Evolutionary conservation across 2,329 filamentous ascomycete genomes (phyloP).

Genomic region (Remersonia thermophila): DNA sequence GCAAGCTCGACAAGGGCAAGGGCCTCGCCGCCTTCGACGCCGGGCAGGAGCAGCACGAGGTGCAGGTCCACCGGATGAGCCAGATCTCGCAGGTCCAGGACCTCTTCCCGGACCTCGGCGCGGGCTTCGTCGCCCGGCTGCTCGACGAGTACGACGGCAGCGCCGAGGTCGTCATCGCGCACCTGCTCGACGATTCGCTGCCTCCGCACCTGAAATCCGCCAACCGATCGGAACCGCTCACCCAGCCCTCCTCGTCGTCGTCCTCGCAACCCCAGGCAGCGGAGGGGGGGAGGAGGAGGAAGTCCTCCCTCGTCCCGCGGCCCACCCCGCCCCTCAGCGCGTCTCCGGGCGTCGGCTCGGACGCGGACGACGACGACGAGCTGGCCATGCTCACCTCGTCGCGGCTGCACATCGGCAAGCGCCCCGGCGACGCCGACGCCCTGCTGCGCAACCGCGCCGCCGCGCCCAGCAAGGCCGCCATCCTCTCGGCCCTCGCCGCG

Average conservation of each 20-base stretch:
- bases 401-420: slow-evolving; percentile 68
- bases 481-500: slow-evolving; percentile 72
- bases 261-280: slow-evolving; percentile 47
- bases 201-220: slow-evolving; percentile 52
- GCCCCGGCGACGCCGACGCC: slow-evolving; percentile 55
- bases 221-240: slow-evolving; percentile 54
- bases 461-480: slow-evolving; percentile 66
- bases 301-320: slow-evolving; percentile 41
- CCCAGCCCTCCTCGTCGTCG: slow-evolving; percentile 9
- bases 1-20: slow-evolving; percentile 57
- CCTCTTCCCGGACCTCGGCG: slow-evolving; percentile 76
- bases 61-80: slow-evolving; percentile 73
- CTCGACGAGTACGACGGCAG: slow-evolving; percentile 68
- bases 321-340: slow-evolving; percentile 28
- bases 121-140: slow-evolving; percentile 66
- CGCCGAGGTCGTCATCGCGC: slow-evolving; percentile 61
- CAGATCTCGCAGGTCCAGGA: slow-evolving; percentile 86
- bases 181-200: slow-evolving; percentile 67
- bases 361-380: slow-evolving; percentile 58
- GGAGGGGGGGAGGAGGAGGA: no score
- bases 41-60: slow-evolving; percentile 29
- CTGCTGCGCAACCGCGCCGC: slow-evolving; percentile 52
- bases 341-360: slow-evolving; percentile 29
- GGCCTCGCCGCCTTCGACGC: slow-evolving; percentile 26
- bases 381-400: slow-evolving; percentile 60